Base-by-base conservation (phyloP, 192 early-diverging fungal species). In the Haplosporangium gracile region DNA sequence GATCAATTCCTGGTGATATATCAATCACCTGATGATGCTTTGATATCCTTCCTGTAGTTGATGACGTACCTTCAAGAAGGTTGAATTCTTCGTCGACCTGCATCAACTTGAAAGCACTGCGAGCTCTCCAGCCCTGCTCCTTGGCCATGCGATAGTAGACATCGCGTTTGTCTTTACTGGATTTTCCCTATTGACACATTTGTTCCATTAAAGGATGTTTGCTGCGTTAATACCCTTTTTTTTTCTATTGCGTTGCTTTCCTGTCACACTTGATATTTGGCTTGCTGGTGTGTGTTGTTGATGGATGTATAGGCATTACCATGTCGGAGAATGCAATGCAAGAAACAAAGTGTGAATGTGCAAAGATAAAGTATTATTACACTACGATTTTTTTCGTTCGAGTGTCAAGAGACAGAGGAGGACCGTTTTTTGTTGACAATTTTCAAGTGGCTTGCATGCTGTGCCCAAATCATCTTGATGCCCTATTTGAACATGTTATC, bases 141-240 rank as follows among this genome's bases (percentile, higher is more conserved):
- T 99, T 99, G 55, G 98, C 97, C 73, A 97, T 88, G 20, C 98
- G 94, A 88, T 99, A 99, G 90, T 97, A 98, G 29, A 98, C 95
- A 91, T 99, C 98, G 55, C 97, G 94, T 89, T 96, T 98, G 89
- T 98, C 97, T 85, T 98, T 98, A 72, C 96, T 96, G 15, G 95
- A 92, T 89, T 95, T 96, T 76, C 96, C 97, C 97, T 86, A 49
- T 51, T 13, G 16, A 11, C 5, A 38, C 16, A 24, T 11, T 11
- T 49, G 16, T 49, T 45, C 24, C 22, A 43, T 45, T 40, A 43
- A 65, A 32, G 15, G 60, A 32, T 9, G 5, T 60, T 26, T 60
- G 4, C 51, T 2, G 5, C 5, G 29, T 26, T 3, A 39, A 20
- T 7, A 22, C 20, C 32, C 36, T 70, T 1, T 5, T 70, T 26